These are phyloP conservation scores for Fusarium robinianum DNA, from an alignment of 2,329 filamentous ascomycete genomes.

Conservation along the genomic window DNA sequence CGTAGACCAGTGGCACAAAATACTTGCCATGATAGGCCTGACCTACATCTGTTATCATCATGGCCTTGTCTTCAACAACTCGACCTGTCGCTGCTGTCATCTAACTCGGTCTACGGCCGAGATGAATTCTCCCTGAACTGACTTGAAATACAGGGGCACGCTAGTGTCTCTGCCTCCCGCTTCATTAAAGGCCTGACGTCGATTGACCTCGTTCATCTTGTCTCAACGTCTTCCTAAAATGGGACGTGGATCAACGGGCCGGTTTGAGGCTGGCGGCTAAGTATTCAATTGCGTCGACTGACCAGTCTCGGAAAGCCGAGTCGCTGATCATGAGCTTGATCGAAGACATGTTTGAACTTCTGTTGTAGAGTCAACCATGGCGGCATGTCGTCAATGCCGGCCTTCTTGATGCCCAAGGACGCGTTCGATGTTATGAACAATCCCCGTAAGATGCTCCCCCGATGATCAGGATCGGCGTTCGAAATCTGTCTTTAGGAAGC, in stretches of 20 bases:
- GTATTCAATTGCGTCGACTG: neutral
- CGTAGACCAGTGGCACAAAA: no score
- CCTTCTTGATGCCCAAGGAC: neutral
- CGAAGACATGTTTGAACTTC: constrained; percentile 29
- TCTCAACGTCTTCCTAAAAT: constrained; percentile 4
- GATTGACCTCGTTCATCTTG: no score
- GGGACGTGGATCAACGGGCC: constrained; percentile 10
- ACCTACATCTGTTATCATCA: no score
- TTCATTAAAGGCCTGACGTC: no score
- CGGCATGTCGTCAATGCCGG: constrained; percentile 5
- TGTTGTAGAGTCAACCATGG: neutral
- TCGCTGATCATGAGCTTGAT: constrained; percentile 13
- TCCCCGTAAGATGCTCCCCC: constrained; percentile 2
- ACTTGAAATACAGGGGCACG: no score
- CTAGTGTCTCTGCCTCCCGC: no score
- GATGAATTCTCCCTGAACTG: no score
- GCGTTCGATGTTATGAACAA: constrained; percentile 1
- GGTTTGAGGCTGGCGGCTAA: constrained; percentile 9
- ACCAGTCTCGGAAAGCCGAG: constrained; percentile 2
- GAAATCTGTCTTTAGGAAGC: neutral
- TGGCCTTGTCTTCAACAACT: no score
- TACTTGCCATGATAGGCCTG: no score
- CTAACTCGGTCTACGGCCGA: no score
- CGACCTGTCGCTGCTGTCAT: no score
- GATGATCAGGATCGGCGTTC: constrained; percentile 23